Evolutionary conservation across 2,329 filamentous ascomycete species (phyloP), one percentile per base, ranked within the genome.

Genomic region (Aspergillus versicolor): DNA sequence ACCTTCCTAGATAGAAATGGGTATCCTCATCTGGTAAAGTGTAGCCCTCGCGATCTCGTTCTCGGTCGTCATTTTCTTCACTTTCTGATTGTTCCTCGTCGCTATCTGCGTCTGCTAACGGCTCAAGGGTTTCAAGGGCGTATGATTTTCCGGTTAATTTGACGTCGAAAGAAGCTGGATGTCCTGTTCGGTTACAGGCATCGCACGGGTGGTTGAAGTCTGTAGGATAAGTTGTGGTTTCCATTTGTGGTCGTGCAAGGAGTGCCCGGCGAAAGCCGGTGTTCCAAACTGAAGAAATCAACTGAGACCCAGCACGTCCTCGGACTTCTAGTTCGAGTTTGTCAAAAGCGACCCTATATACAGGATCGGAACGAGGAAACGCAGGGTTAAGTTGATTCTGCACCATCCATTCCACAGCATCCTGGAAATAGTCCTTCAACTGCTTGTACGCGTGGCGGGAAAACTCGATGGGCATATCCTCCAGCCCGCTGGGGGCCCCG

Each of bases 331-430:
- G 84, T 61, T 90, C 83, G 0, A 93, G 78, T 66, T 90, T 91
- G 48, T 77, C 76, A 77, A 91, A 92, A 0, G 89, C 86, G 24
- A 89, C 78, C 12, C 75, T 66, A 70, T 91, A 94, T 12, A 91
- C 76, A 7, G 83, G 78, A 58, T 90, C 84, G 5, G 82, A 75
- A 17, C 81, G 80, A 11, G 82, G 75, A 65, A 92, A 92, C 0
- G 79, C 84, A 0, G 89, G 89, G 63, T 92, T 88, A 50, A 94
- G 80, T 64, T 88, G 87, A 68, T 89, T 89, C 66, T 91, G 88
- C 2, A 93, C 86, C 74, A 92, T 88, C 89, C 89, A 93, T 68
- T 91, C 88, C 2, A 93, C 79, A 0, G 85, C 88, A 64, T 87
- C 85, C 47, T 83, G 84, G 75, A 93, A 93, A 49, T 92, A 84